Evolutionary conservation across 768 basidiomycete genomes (phyloP), one percentile per base, ranked within the genome.

Genomic region (Rhizopogon vulgaris): DNA sequence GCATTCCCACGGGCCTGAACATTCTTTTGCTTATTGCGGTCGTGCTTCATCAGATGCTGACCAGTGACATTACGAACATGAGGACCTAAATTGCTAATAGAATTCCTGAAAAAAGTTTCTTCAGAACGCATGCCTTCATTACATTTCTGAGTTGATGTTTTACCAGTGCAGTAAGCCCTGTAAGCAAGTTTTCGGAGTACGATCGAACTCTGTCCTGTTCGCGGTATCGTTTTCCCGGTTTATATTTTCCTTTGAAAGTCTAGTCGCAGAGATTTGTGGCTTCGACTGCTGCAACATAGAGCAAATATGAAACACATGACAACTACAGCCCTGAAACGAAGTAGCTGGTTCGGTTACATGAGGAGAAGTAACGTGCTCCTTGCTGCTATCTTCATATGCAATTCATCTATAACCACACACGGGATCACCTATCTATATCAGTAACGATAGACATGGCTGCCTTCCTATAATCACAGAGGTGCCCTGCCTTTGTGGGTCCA

Each of bases 1-100:
- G 65, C 57, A 39, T 40, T 60, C 45, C 14, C 65, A 65, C 61
- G 58, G 11, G 0, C 34, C 17, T 34, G 10, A 4, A 34, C 32
- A 34, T 32, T n/a, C 32, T 10, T 18, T 46, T 22, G 43, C 30
- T 32, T 34, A 46, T 15, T 46, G 12, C 30, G 17, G 17, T 30
- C 41, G 18, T 46, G 30, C 27, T 28, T 28, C n/a, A 42, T 25
- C 8, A 34, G 28, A 11, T 17, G 27, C 37, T 38, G 37, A 38
- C 37, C 32, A 37, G 14, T 15, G 36, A 14, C 12, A 41, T 25
- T 27, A 2, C 28, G 10, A 17, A 17, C n/a, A 3, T 43, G 41
- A 37, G 15, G 36, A 42, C 24, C 40, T 25, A 41, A 42, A 10
- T 4, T 25, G 25, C 8, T 7, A 22, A 28, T 28, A 30, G 1